Evolutionary conservation across 2,329 filamentous ascomycete genomes (phyloP), one percentile per base, ranked within the genome.

Genomic region (Coccinonectria pachysandricola): DNA sequence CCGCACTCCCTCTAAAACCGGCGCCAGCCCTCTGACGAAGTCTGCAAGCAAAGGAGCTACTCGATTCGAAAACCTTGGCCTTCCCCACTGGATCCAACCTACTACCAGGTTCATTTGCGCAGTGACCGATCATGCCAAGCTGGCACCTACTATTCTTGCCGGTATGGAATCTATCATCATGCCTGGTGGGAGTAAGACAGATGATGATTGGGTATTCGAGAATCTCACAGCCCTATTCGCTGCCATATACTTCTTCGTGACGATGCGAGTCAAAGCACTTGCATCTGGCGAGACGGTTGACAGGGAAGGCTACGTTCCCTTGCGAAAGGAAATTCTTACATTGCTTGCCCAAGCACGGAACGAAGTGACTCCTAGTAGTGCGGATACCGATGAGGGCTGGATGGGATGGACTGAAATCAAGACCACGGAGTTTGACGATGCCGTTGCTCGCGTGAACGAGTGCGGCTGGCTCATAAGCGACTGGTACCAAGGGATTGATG

Each of bases 141-240:
- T 86, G 3, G 73, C 72, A 1, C 79, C 80, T 1, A 81, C 85
- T 28, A 68, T 92, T 1, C 71, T 83, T 24, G 78, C 82, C 0
- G 85, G 82, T 1, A 65, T 86, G 26, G 78, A 79, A 60, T 56
- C 60, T 11, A 65, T 72, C 24, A 42, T 63, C 8, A 48, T 52
- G 2, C 60, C 62, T 0, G 50, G 52, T 8, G 63, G 64, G n/a
- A 49, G 45, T 14, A 53, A 50, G 19, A 60, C 60, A 26, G 49
- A 62, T 30, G 60, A 74, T 36, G 54, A 59, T 29, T 67, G 65
- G 68, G 48, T 65, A 6, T 46, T 59, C 23, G 49, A 53, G 20
- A 59, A 75, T 30, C 36, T 68, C 2, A 59, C 68, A 2, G 61
- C 68, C 0, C 50, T 83, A 10, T 56, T 80, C 3, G 71, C 69